phyloP scores from a whole-genome alignment of 768 basidiomycete genomes.

The Macrolepiota albuminosa region DNA sequence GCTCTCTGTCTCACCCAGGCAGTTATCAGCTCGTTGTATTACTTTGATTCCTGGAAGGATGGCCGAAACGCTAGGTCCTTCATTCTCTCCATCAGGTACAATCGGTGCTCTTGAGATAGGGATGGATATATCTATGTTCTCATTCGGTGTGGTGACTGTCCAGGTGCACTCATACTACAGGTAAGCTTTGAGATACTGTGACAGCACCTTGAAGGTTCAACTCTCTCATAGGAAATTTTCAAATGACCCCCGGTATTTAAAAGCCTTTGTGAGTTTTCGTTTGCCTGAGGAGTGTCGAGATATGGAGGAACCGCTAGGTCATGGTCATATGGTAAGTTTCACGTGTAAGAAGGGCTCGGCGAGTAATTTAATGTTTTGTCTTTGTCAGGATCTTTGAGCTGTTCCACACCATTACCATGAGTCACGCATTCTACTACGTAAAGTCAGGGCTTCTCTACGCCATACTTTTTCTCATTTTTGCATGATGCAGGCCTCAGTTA shows the following conservation, averaged over 20 bases:
- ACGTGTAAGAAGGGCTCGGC: background rate
- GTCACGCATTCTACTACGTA: background rate
- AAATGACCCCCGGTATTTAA: background rate
- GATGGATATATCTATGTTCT: too few species aligned
- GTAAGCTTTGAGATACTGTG: background rate
- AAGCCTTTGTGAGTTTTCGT: background rate
- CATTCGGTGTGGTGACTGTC: too few species aligned
- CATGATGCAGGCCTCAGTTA: background rate
- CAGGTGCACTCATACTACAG: background rate
- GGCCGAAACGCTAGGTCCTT: too few species aligned
- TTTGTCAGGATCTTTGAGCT: background rate
- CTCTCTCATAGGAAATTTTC: background rate
- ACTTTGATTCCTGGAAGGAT: too few species aligned
- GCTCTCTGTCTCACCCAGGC: too few species aligned
- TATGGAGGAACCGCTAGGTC: background rate
- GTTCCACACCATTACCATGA: background rate
- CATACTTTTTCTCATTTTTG: background rate
- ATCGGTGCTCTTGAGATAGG: too few species aligned
- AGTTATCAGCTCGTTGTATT: too few species aligned
- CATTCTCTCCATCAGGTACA: too few species aligned
- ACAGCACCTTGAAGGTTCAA: background rate
- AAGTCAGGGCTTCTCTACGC: background rate
- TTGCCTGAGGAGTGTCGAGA: background rate
- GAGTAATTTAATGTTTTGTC: background rate
- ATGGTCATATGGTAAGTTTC: background rate